These are phyloP conservation scores for Colletotrichum sojae DNA, from an alignment of 2,329 filamentous ascomycete genomes.

Conservation along the genomic window DNA sequence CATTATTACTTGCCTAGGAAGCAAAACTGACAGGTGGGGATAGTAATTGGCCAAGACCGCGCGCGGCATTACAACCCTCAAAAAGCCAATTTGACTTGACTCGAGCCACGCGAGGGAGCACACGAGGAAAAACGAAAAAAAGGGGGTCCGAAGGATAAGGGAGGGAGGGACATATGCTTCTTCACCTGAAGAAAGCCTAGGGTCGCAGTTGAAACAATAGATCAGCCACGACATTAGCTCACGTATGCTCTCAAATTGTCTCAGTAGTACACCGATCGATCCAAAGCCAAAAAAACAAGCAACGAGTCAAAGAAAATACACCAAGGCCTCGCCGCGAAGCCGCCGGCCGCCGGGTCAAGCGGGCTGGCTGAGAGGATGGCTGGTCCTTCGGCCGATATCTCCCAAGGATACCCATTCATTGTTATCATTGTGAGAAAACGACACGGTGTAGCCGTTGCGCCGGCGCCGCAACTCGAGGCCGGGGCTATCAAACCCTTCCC, in stretches of 20 bases:
- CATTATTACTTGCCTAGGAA: no score
- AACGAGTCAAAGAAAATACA: not conserved
- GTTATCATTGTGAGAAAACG: not conserved
- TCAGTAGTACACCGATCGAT: not conserved
- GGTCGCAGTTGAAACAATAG: slow-evolving; percentile 26
- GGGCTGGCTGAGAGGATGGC: not conserved
- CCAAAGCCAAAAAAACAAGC: no score
- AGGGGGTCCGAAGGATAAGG: slow-evolving; percentile 2
- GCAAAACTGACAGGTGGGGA: not conserved
- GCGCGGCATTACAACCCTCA: no score
- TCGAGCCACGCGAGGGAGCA: not conserved
- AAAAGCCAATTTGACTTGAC: not conserved
- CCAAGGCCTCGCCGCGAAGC: not conserved
- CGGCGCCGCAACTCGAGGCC: not conserved
- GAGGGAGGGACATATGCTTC: slow-evolving; percentile 27
- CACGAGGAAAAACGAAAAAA: not conserved
- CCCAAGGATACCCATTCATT: no score
- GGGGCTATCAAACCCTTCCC: not conserved
- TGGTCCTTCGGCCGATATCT: not conserved
- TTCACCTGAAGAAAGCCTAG: slow-evolving; percentile 29
- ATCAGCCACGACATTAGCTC: slow-evolving; percentile 9
- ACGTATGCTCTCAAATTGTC: not conserved
- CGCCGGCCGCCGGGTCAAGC: not conserved
- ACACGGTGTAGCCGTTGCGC: not conserved
- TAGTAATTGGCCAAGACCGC: no score